Evolutionary conservation across 2,329 filamentous ascomycete species (phyloP).

Genomic region (Cytospora mali): DNA sequence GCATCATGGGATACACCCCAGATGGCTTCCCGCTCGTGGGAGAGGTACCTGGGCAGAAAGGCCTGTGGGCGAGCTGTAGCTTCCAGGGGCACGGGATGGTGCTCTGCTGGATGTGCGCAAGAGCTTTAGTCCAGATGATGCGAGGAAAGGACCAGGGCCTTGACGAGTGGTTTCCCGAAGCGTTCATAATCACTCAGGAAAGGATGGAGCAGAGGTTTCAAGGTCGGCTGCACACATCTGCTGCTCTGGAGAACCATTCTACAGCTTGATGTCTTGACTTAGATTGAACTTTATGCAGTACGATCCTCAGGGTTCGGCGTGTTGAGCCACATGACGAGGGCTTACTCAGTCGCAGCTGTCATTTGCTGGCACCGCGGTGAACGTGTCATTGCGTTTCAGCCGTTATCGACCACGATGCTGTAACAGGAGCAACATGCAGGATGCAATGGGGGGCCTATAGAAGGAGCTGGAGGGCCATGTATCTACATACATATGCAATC

Average conservation of each 20-base stretch:
- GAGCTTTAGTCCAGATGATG: slow-evolving; percentile 60
- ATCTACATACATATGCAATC: too few relatives aligned
- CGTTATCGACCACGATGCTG: background rate
- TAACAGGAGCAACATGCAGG: background rate
- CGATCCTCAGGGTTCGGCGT: background rate
- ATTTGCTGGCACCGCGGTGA: background rate
- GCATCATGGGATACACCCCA: slow-evolving; percentile 59
- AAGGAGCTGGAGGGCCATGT: too few relatives aligned
- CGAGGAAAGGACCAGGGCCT: slow-evolving; percentile 39
- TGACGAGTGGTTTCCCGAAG: slow-evolving; percentile 54
- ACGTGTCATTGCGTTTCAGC: background rate
- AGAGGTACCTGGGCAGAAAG: slow-evolving; percentile 45
- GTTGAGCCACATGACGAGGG: background rate
- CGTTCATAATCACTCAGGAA: slow-evolving; percentile 50
- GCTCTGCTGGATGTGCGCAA: slow-evolving; percentile 60
- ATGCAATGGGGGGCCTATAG: too few relatives aligned
- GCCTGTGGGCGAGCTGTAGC: slow-evolving; percentile 58
- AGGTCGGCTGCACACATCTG: slow-evolving; percentile 34
- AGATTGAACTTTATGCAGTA: background rate
- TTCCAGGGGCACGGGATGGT: slow-evolving; percentile 73
- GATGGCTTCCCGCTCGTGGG: slow-evolving; percentile 59
- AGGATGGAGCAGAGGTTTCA: slow-evolving; percentile 45
- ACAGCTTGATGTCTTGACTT: background rate
- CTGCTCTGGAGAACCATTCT: background rate
- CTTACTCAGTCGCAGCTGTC: background rate